Evolutionary conservation across 148 eudicot genomes (phyloP), one percentile per base, ranked within the genome.

Genomic region (Beta vulgaris): DNA sequence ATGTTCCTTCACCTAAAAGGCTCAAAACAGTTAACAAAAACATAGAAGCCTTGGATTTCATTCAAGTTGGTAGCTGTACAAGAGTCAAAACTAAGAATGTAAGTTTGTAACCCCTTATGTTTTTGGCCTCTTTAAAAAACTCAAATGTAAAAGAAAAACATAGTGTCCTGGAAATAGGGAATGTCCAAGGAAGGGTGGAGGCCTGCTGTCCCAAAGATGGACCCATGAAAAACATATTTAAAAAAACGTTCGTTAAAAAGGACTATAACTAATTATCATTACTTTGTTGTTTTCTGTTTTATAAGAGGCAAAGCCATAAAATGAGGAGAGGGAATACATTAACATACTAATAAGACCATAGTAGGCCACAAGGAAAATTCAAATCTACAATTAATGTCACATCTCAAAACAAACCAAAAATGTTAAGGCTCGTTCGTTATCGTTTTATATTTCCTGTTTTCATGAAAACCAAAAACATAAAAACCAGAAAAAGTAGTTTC

Each of bases 221-320:
- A 72, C 77, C 77, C 77, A 34, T 18, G 21, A 44, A 44, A 64
- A 1, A 23, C 2, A 72, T 55, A 7, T 7, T 28, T 34, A 55
- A 46, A 46, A 2, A n/a, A 57, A 57, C 7, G 61, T 23, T 18
- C 5, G 44, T 64, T 67, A 42, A 42, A 65, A 67, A 13, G 35
- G n/a, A 25, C 53, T 26, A 42, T 42, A 67, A 67, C 71, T 67
- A 42, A 67, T 67, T 5, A 67, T 74, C 28, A 60, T 36, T 28
- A 3, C 13, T 58, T 7, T 61, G 46, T 53, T 67, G 60, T 54
- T 76, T 76, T 49, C 62, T 64, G 37, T 53, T 64, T 49, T 40
- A 71, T 53, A 2, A 25, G n/a, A 31, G 78, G 67, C 69, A 80
- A 80, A 81, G 64, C 77, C 83, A 80, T 73, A 36, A 76, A 77